Evolutionary conservation across 495 filamentous ascomycete genomes (phyloP).

Genomic region (Apiosordaria backusii): DNA sequence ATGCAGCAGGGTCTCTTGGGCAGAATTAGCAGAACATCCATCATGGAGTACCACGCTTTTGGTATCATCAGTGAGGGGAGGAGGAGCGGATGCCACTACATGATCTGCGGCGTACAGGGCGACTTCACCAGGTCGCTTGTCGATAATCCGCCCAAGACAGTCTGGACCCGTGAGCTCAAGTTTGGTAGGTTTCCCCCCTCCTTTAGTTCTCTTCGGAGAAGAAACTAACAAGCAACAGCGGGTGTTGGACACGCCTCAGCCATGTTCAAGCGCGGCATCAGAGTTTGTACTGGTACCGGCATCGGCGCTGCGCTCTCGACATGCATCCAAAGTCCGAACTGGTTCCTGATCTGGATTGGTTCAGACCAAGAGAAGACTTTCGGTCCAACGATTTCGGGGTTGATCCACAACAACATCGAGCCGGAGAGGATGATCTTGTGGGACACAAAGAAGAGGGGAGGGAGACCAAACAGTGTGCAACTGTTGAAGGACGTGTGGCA

Average conservation of each 20-base stretch:
- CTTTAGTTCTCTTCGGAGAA: conserved; percentile 5
- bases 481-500: conserved; percentile 43
- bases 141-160: conserved; percentile 38
- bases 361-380: conserved; percentile 45
- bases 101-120: conserved; percentile 47
- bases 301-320: conserved; percentile 45
- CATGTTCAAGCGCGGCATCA: conserved; percentile 47
- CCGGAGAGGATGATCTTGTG: conserved; percentile 47
- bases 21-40: conserved; percentile 43
- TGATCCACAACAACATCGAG: conserved; percentile 43
- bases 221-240: conserved; percentile 29
- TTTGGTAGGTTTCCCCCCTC: conserved; percentile 34
- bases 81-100: conserved; percentile 39
- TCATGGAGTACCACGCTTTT: conserved; percentile 49
- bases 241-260: conserved; percentile 44
- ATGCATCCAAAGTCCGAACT: conserved; percentile 44
- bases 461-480: conserved; percentile 40
- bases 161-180: conserved; percentile 46
- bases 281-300: conserved; percentile 44
- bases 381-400: conserved; percentile 41
- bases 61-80: conserved; percentile 45
- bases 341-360: conserved; percentile 49
- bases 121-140: conserved; percentile 43
- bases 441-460: conserved; percentile 46
- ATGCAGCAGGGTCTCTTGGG: conserved; percentile 48